Evolutionary conservation across 2,329 filamentous ascomycete species (phyloP).

Genomic region (Pseudogymnoascus sp.): DNA sequence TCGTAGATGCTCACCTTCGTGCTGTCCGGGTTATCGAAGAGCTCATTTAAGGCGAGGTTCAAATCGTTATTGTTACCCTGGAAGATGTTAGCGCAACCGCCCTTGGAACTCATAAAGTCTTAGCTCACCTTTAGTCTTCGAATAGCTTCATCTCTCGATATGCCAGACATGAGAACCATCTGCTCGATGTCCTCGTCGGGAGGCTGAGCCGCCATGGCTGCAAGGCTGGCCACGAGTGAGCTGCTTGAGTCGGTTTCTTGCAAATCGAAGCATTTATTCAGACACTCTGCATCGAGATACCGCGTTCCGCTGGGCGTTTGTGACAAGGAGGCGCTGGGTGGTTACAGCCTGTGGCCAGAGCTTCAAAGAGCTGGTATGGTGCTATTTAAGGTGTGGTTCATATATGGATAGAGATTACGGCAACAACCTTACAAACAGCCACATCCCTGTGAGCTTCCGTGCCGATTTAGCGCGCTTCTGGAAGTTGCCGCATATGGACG

Average conservation of each 20-base stretch:
- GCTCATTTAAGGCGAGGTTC: conserved; percentile 43
- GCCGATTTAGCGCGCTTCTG: conserved; percentile 2
- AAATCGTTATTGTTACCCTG: conserved; percentile 40
- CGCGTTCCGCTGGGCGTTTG: not conserved
- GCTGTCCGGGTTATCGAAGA: conserved; percentile 36
- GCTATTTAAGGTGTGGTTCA: conserved; percentile 1
- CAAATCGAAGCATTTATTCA: conserved; percentile 7
- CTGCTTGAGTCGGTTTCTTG: conserved; percentile 3
- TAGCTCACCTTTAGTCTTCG: conserved; percentile 5
- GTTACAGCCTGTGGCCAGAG: not conserved
- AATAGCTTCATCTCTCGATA: conserved; percentile 6
- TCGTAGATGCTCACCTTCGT: conserved; percentile 29
- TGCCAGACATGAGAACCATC: not conserved
- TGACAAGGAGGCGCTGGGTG: not conserved
- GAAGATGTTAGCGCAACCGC: not conserved
- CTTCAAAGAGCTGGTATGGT: not conserved
- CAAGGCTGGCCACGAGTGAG: not conserved
- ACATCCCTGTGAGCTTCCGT: conserved; percentile 5
- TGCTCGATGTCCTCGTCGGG: not conserved
- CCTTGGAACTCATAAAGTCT: not conserved
- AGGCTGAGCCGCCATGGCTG: conserved; percentile 4
- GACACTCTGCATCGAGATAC: not conserved
- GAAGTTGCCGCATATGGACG: conserved; percentile 1
- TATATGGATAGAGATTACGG: conserved; percentile 3
- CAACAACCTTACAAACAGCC: conserved; percentile 3